Evolutionary conservation across 148 eudicot genomes (phyloP).

Genomic region (Amaranthus cruentus): DNA sequence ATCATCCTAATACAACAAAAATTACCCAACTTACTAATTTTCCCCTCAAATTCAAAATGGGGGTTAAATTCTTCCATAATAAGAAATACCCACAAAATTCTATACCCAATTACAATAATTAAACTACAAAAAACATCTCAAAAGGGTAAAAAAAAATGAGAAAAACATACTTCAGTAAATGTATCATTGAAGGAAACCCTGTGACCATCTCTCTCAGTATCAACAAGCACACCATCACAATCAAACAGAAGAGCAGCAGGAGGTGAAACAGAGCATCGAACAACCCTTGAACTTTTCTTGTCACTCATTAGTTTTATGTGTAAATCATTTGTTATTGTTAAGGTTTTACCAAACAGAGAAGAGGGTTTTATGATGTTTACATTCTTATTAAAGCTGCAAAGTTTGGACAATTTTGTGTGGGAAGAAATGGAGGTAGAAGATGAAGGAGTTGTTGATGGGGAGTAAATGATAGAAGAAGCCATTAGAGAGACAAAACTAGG

Average conservation of each 20-base stretch:
- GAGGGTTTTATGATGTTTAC: conserved; percentile 17
- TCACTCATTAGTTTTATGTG: not conserved
- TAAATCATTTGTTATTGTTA: conserved; percentile 6
- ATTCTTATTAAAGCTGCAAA: conserved; percentile 1
- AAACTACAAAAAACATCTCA: not conserved
- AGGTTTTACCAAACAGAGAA: conserved; percentile 22
- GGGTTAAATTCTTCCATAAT: not conserved
- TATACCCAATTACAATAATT: not conserved
- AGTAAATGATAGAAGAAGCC: conserved; percentile 37
- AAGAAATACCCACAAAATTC: not conserved
- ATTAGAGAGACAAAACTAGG: conserved; percentile 11
- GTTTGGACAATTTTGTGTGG: conserved; percentile 11
- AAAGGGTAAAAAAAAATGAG: not conserved
- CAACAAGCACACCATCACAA: conserved; percentile 96
- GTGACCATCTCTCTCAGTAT: conserved; percentile 95
- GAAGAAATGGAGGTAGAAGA: conserved; percentile 18
- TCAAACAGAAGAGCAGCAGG: conserved; percentile 82
- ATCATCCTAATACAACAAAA: not conserved
- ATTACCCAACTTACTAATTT: not conserved
- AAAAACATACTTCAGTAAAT: conserved; percentile 59
- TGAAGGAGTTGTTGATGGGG: conserved; percentile 26
- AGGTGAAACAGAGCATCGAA: conserved; percentile 39
- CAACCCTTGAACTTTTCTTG: conserved; percentile 11
- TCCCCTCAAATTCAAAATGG: not conserved
- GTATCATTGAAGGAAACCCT: conserved; percentile 93